These are phyloP conservation scores for Blepharisma stoltei DNA, from an alignment of 73 alveolate species.

Conservation along the genomic window DNA sequence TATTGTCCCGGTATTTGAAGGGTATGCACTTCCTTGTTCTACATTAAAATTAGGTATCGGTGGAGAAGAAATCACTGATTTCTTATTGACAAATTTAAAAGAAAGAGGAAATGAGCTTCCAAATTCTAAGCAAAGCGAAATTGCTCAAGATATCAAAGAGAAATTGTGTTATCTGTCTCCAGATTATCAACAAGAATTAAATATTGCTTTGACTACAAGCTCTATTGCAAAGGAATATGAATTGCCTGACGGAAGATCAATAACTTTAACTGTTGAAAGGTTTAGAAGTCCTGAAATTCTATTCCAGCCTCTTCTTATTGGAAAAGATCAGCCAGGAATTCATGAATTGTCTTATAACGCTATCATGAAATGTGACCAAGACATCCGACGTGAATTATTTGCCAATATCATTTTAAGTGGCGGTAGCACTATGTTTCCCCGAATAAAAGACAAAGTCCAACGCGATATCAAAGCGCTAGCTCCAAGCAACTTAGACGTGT, in stretches of 20 bases:
- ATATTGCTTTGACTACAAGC: slow-evolving; percentile 37
- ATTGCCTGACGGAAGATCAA: slow-evolving; percentile 85
- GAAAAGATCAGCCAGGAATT: slow-evolving; percentile 52
- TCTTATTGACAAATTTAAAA: slow-evolving; percentile 46
- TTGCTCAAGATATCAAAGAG: slow-evolving; percentile 92
- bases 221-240: slow-evolving; percentile 53
- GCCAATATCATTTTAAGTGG: slow-evolving; percentile 81
- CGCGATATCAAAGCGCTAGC: slow-evolving; percentile 57
- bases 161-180: slow-evolving; percentile 82
- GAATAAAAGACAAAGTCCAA: slow-evolving; percentile 64
- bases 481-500: slow-evolving; percentile 46
- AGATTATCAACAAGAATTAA: slow-evolving; percentile 74
- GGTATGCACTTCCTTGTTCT: slow-evolving; percentile 80
- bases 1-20: slow-evolving; percentile 98
- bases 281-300: slow-evolving; percentile 61
- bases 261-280: slow-evolving; percentile 52
- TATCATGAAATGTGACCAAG: slow-evolving; percentile 65
- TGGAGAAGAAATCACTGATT: slow-evolving; percentile 87
- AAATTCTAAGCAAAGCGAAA: slow-evolving; percentile 68
- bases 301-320: slow-evolving; percentile 58
- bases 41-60: slow-evolving; percentile 78
- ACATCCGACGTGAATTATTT: slow-evolving; percentile 63
- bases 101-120: slow-evolving; percentile 58
- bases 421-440: slow-evolving; percentile 77
- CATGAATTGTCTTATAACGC: slow-evolving; percentile 57